Evolutionary conservation across 768 basidiomycete genomes (phyloP).

Genomic region (Goffeauzyma gilvescens): DNA sequence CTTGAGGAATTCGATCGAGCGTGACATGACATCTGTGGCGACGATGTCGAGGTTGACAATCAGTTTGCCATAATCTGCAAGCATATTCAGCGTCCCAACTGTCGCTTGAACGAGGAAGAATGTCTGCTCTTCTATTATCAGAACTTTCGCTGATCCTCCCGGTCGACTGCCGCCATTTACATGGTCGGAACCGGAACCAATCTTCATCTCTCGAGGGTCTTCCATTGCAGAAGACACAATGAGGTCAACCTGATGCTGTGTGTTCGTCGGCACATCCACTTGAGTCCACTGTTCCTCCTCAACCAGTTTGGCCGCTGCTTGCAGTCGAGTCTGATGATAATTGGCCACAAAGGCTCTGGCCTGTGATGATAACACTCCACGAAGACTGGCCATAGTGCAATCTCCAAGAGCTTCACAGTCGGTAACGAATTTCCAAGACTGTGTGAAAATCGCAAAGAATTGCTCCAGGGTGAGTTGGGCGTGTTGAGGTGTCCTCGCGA

Average conservation of each 20-base stretch:
- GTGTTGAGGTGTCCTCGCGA: constrained; percentile 60
- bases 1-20: constrained; percentile 87
- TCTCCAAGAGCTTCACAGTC: constrained; percentile 66
- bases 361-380: constrained; percentile 65
- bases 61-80: constrained; percentile 70
- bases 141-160: constrained; percentile 31
- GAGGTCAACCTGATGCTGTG: constrained; percentile 55
- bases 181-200: constrained; percentile 38
- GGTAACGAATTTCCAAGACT: constrained; percentile 77
- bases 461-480: constrained; percentile 48
- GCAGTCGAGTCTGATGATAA: constrained; percentile 66
- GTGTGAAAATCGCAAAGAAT: constrained; percentile 64
- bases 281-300: constrained; percentile 92
- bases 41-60: constrained; percentile 72
- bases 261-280: constrained; percentile 45
- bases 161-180: constrained; percentile 61
- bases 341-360: constrained; percentile 68
- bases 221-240: constrained; percentile 63
- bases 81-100: constrained; percentile 47
- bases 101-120: constrained; percentile 81
- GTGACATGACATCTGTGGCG: constrained; percentile 85
- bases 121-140: constrained; percentile 52
- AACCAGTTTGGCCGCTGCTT: constrained; percentile 66
- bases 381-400: constrained; percentile 78
- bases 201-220: constrained; percentile 45